Conservation (phyloP, 2,329 filamentous ascomycete genomes). For the Aspergillus sp. region DNA sequence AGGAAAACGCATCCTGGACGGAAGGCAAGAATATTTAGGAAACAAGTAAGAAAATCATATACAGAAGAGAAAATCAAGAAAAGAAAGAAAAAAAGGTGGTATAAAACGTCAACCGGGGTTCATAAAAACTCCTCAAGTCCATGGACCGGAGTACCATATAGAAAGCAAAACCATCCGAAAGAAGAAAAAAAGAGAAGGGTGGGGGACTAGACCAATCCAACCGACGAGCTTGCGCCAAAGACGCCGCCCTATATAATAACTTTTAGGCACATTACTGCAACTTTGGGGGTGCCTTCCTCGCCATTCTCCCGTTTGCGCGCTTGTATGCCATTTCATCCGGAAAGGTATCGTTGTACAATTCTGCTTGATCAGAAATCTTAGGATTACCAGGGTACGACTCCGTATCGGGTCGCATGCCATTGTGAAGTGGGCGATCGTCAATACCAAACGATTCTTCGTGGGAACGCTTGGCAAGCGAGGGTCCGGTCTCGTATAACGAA, state of each 20-base stretch:
- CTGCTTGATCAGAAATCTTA: constrained; percentile 20
- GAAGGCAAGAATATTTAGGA: constrained; percentile 6
- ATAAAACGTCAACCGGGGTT: constrained; percentile 11
- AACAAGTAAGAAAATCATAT: constrained; percentile 14
- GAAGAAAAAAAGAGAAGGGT: constrained; percentile 9
- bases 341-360: constrained; percentile 17
- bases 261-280: constrained; percentile 8
- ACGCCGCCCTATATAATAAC: constrained; percentile 14
- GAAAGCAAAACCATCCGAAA: constrained; percentile 1
- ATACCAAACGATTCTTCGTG: constrained; percentile 36
- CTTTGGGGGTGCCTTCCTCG: constrained; percentile 25
- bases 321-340: constrained; percentile 30
- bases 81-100: constrained; percentile 7
- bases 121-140: constrained; percentile 6
- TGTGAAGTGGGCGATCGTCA: constrained; percentile 36
- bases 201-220: too few species aligned
- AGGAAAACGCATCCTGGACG: constrained; percentile 4
- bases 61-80: constrained; percentile 2
- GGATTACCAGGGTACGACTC: constrained; percentile 19
- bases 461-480: constrained; percentile 25
- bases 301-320: constrained; percentile 30
- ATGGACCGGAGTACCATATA: constrained; percentile 1
- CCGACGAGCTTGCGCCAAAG: constrained; percentile 1
- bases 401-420: constrained; percentile 40
- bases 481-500: constrained; percentile 27